phyloP scores from a whole-genome alignment of 352 stramenopile species.

The Pythium aphanidermatum region DNA sequence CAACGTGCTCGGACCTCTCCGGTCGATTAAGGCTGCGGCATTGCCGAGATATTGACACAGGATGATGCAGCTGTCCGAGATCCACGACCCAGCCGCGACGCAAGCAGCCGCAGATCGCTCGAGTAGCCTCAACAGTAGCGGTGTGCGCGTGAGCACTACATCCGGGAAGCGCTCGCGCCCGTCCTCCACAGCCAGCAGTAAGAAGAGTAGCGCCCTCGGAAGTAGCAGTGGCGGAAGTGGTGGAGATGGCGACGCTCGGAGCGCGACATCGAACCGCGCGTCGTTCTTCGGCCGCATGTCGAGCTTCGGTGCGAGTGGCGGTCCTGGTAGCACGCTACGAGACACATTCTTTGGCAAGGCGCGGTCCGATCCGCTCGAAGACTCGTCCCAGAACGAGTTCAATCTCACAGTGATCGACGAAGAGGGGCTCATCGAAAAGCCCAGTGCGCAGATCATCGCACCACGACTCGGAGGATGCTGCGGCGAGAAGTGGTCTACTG shows the following conservation, averaged over 20 bases:
- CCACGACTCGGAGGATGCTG: slow-evolving; percentile 31
- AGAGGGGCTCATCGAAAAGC: slow-evolving; percentile 51
- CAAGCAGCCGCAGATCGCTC: too few species aligned
- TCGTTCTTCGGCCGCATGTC: slow-evolving; percentile 30
- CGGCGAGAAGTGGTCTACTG: slow-evolving; percentile 31
- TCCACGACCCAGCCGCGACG: too few species aligned
- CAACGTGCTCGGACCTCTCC: too few species aligned
- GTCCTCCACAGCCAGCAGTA: not conserved
- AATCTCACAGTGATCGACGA: slow-evolving; percentile 75
- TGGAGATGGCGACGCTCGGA: not conserved
- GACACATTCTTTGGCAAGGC: slow-evolving; percentile 60
- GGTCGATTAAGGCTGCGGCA: too few species aligned
- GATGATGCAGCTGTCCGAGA: too few species aligned
- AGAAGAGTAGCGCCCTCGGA: not conserved
- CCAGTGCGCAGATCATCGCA: slow-evolving; percentile 48
- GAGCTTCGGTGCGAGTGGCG: not conserved
- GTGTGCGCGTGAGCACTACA: too few species aligned
- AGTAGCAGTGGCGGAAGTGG: not conserved
- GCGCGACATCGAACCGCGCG: too few species aligned
- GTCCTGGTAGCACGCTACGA: slow-evolving; percentile 22
- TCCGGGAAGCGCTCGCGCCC: not conserved
- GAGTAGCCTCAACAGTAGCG: too few species aligned
- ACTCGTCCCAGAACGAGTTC: slow-evolving; percentile 67
- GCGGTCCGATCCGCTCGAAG: slow-evolving; percentile 40
- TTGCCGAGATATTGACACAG: too few species aligned